Percentiles rank a stretch among this genome's conserved stretches.
These are phyloP conservation scores for Tuber umbilicatum DNA, from an alignment of 495 filamentous ascomycete species.

Conservation along the genomic window DNA sequence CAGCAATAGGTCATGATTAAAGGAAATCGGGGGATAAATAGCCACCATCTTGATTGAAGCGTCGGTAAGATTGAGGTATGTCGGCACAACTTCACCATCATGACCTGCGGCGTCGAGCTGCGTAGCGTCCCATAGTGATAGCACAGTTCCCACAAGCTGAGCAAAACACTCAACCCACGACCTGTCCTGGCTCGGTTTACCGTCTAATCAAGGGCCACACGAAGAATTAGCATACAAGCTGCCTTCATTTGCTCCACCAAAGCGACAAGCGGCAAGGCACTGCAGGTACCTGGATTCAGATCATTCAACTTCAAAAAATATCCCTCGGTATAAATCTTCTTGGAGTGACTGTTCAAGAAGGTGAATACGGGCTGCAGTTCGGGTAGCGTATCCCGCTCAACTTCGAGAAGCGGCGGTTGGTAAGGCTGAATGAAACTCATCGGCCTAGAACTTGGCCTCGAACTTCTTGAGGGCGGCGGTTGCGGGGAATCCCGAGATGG, in stretches of 20 bases:
- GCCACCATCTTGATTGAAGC: slow-evolving; percentile 93
- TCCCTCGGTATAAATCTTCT: slow-evolving; percentile 95
- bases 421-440: slow-evolving; percentile 67
- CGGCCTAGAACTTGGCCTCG: slow-evolving; percentile 47
- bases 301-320: slow-evolving; percentile 96
- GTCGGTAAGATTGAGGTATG: slow-evolving; percentile 95
- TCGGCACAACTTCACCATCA: slow-evolving; percentile 79
- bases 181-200: slow-evolving; percentile 74
- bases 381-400: slow-evolving; percentile 74
- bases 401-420: slow-evolving; percentile 79
- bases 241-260: not conserved
- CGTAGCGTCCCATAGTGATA: slow-evolving; percentile 93
- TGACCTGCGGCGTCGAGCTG: slow-evolving; percentile 82
- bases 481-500: slow-evolving; percentile 33
- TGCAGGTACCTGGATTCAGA: slow-evolving; percentile 69
- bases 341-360: slow-evolving; percentile 87
- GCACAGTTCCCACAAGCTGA: slow-evolving; percentile 86
- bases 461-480: slow-evolving; percentile 21
- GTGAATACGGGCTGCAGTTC: slow-evolving; percentile 92
- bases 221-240: not conserved
- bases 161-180: slow-evolving; percentile 97
- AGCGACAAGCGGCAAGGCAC: not conserved
- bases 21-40: not conserved
- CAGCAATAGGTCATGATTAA: not conserved
- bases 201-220: slow-evolving; percentile 52